phyloP scores from a whole-genome alignment of 805 yeast species.

The Lachancea thermotolerans region DNA sequence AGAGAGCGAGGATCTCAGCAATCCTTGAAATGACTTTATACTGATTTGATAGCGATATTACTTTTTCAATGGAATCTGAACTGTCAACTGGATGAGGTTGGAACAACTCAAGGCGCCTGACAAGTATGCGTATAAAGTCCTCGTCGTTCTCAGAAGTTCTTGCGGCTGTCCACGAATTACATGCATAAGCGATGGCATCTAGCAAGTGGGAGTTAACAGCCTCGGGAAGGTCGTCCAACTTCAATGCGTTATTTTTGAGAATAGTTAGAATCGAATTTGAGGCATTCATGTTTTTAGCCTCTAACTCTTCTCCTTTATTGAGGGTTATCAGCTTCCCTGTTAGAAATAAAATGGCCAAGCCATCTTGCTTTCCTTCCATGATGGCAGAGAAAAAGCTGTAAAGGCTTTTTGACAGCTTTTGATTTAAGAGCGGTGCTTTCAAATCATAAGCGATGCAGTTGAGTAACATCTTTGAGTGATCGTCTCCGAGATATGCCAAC shows the following conservation, averaged over 20 bases:
- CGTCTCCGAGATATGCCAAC: slow-evolving; percentile 71
- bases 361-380: slow-evolving; percentile 69
- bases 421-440: slow-evolving; percentile 47
- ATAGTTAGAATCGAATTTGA: slow-evolving; percentile 44
- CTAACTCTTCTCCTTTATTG: slow-evolving; percentile 9
- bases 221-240: slow-evolving; percentile 50
- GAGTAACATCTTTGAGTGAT: slow-evolving; percentile 52
- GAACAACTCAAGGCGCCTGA: slow-evolving; percentile 34
- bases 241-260: slow-evolving; percentile 48
- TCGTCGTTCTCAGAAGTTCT: slow-evolving; percentile 45
- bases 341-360: slow-evolving; percentile 61
- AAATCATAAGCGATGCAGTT: slow-evolving; percentile 56
- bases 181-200: slow-evolving; percentile 67
- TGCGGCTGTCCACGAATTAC: slow-evolving; percentile 70
- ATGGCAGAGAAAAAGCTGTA: slow-evolving; percentile 63
- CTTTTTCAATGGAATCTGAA: slow-evolving; percentile 13
- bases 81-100: slow-evolving; percentile 13
- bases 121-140: slow-evolving; percentile 29
- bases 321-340: slow-evolving; percentile 43
- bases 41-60: slow-evolving; percentile 42
- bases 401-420: slow-evolving; percentile 44
- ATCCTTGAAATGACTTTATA: slow-evolving; percentile 58
- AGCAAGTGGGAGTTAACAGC: slow-evolving; percentile 59
- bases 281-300: slow-evolving; percentile 11
- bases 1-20: slow-evolving; percentile 68